Evolutionary conservation across 805 yeast species (phyloP), one percentile per base, ranked within the genome.

Genomic region (Candida vaughaniae): DNA sequence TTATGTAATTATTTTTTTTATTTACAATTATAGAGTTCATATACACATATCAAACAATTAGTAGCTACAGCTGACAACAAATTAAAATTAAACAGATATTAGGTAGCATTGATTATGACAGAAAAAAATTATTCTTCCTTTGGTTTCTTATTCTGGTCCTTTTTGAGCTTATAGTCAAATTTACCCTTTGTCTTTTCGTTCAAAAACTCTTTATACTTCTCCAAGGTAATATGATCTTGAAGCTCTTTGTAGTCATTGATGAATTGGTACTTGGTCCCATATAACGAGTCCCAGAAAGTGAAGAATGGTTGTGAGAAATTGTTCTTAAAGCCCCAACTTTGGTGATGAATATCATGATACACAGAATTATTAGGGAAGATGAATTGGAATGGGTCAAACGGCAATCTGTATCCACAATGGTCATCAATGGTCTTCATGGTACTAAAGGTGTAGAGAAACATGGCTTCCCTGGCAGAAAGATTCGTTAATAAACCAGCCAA

Each of bases 271-370:
- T 82, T 80, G 1, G 98, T 88, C 38, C 79, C 76, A 39, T 77
- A 73, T 33, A 81, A 45, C 35, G 65, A 64, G 62, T 93, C 99
- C 99, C 99, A 93, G 55, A 88, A 80, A 1, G 88, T 83, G 65
- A 93, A 93, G 67, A 91, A 93, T 3, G 99, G 99, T 70, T 93
- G 99, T 10, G 95, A 82, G 55, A 82, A 93, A 66, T 93, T 93
- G 39, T 83, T 80, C 69, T 88, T 88, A 64, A 93, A 80, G 25
- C 99, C 99, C 72, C 91, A 93, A 52, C 78, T 80, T 71, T 93
- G 99, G 64, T 93, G 99, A 59, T 93, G 99, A 50, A 93, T 90
- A 63, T 93, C 99, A 56, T 93, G 99, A 61, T 89, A 93, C 22
- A 89, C 84, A 10, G 98, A 85, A 57, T 93, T 89, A 66, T 93